Evolutionary conservation across 2,329 filamentous ascomycete genomes (phyloP).

Genomic region (Sclerotinia minor): DNA sequence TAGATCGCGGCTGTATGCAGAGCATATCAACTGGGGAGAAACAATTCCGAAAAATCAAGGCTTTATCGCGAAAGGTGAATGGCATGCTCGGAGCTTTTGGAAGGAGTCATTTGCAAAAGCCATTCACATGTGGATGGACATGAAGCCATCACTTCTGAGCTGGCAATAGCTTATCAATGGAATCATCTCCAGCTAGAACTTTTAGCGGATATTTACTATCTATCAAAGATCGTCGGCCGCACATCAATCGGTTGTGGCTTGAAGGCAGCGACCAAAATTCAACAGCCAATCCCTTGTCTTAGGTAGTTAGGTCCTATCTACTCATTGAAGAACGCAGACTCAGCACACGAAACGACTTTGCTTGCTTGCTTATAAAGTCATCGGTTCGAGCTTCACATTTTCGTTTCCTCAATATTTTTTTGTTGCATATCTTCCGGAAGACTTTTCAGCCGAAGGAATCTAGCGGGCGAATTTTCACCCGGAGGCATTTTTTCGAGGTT

Average conservation of each 20-base stretch:
- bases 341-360: neutral
- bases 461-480: constrained; percentile 23
- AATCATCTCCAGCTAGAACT: neutral
- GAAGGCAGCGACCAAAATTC: too few species aligned
- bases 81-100: neutral
- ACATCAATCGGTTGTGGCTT: neutral
- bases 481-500: constrained; percentile 16
- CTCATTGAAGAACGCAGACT: neutral
- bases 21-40: neutral
- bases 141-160: neutral
- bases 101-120: neutral
- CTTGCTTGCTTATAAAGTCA: neutral
- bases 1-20: neutral
- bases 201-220: too few species aligned
- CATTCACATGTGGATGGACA: neutral
- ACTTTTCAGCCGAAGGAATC: constrained; percentile 22
- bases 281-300: neutral
- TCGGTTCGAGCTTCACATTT: constrained; percentile 1
- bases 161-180: neutral
- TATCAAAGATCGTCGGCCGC: neutral
- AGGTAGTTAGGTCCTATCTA: neutral
- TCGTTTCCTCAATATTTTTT: neutral
- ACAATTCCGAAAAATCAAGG: constrained; percentile 11
- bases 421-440: constrained; percentile 25
- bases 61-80: neutral